Percentiles rank a stretch among this genome's conserved stretches.
These are phyloP conservation scores for Aspergillus caelatus DNA, from an alignment of 2,329 filamentous ascomycete genomes.

Conservation along the genomic window DNA sequence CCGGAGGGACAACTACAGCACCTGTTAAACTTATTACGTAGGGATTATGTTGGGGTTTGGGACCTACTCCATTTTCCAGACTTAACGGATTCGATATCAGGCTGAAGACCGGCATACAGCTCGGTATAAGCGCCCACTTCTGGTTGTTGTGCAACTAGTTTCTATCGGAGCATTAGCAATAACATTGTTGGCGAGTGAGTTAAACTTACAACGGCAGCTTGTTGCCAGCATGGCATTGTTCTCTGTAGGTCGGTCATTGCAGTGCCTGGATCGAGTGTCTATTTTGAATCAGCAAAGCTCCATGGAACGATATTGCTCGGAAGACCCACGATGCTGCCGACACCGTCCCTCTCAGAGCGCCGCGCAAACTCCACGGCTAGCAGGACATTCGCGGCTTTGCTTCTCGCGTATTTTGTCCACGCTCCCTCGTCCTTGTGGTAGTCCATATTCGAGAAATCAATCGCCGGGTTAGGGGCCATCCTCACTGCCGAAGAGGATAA, in stretches of 20 bases:
- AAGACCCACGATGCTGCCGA: slow-evolving; percentile 20
- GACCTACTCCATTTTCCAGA: slow-evolving; percentile 6
- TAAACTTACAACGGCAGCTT: neutral
- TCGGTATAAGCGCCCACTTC: slow-evolving; percentile 26
- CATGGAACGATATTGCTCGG: neutral
- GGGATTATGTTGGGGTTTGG: neutral
- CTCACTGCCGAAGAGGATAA: slow-evolving; percentile 33
- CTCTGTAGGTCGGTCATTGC: slow-evolving; percentile 15
- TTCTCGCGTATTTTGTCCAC: slow-evolving; percentile 21
- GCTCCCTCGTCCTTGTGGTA: slow-evolving; percentile 17
- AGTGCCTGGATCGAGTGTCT: slow-evolving; percentile 16
- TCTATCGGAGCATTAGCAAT: neutral
- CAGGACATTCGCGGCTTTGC: slow-evolving; percentile 27
- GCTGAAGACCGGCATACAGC: slow-evolving; percentile 19
- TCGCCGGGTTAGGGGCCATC: slow-evolving; percentile 17
- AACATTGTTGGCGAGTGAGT: neutral
- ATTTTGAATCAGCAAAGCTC: neutral
- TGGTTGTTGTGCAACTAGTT: slow-evolving; percentile 2
- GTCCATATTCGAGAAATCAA: slow-evolving; percentile 23
- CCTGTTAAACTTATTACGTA: neutral
- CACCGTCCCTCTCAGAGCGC: slow-evolving; percentile 14
- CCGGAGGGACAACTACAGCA: slow-evolving; percentile 2
- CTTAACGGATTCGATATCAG: neutral
- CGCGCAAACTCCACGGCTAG: slow-evolving; percentile 19
- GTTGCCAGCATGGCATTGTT: slow-evolving; percentile 4